Base-by-base conservation (phyloP, 1,284 basidiomycete genomes). In the Moesziomyces parantarcticus region DNA sequence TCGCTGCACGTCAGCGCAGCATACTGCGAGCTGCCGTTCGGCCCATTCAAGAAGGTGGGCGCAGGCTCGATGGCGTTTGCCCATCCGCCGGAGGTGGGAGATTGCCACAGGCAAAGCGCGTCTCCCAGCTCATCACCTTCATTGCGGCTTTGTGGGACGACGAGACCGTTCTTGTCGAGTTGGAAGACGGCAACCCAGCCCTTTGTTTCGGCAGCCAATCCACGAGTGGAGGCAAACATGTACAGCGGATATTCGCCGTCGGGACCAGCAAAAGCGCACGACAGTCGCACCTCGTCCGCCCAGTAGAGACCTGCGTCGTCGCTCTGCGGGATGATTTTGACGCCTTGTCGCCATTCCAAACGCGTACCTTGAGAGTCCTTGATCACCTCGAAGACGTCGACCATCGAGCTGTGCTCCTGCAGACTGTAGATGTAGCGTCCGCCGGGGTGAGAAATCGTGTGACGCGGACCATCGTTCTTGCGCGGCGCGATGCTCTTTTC, bases 51-150 rank as follows among this genome's bases (percentile, higher is more conserved):
- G 1, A 61, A 29, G 10, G 60, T 65, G 20, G 84, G 83, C 29
- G 82, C 82, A 1, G 83, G 80, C 50, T 84, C 81, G 29, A 85
- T 84, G 0, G 85, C 85, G 58, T 85, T 85, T 1, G 85, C 85
- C 85, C 85, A 85, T 3, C 85, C 85, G n/a, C 85, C 85, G 3
- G 73, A 78, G 0, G 85, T 85, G 3, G 81, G 77, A 2, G 85
- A 85, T 58, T 85, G 70, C 73, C 79, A 78, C 13, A 83, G 46
- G 10, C 59, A 70, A 20, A 74, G 40, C 8, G 72, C 63, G 13
- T 75, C 57, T 18, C 58, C 63, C 6, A 52, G 49, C 22, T 53
- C 46, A 34, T 58, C 36, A n/a, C 51, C 26, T 1, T 50, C 55
- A 26, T 43, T 36, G 6, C 65, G 45, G 3, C 18, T 21, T 7